A percentile compares a stretch with the other conserved stretches of the same genome.
phyloP scores from a whole-genome alignment of 2,329 filamentous ascomycete genomes.

The Phyllosticta citriasiana region DNA sequence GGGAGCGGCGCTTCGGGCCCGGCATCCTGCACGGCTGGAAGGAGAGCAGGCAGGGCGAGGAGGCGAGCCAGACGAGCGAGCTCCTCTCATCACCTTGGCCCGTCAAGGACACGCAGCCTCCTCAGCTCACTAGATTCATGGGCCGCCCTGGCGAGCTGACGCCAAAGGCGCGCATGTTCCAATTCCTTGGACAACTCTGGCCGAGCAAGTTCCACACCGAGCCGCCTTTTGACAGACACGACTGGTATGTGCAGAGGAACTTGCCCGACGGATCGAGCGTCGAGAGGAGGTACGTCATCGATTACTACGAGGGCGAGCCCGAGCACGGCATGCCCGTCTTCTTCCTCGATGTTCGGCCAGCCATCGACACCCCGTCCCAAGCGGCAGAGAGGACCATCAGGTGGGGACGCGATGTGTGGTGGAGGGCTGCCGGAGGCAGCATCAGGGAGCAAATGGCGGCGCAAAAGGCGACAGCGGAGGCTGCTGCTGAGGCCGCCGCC shows the following conservation, averaged over 20 bases:
- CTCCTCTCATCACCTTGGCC: conserved; percentile 23
- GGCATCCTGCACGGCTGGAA: conserved; percentile 66
- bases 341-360: conserved; percentile 87
- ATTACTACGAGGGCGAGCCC: conserved; percentile 81
- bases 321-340: conserved; percentile 91
- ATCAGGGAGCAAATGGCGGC: conserved; percentile 38
- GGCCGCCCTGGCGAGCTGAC: conserved; percentile 82
- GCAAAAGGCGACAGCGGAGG: conserved; percentile 2
- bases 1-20: conserved; percentile 75
- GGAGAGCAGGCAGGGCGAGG: conserved; percentile 64
- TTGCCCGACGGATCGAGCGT: conserved; percentile 54
- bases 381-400: conserved; percentile 74
- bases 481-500: background rate
- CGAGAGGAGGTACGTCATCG: conserved; percentile 89
- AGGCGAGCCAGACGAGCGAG: conserved; percentile 42
- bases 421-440: conserved; percentile 68
- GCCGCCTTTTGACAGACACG: conserved; percentile 90
- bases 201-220: conserved; percentile 69
- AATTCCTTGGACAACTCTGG: conserved; percentile 68
- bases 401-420: conserved; percentile 94
- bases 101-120: conserved; percentile 38
- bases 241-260: conserved; percentile 83
- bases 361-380: conserved; percentile 68
- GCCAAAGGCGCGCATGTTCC: conserved; percentile 79
- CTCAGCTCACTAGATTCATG: conserved; percentile 76